These are phyloP conservation scores for Friedmanniomyces endolithicus DNA, from an alignment of 495 filamentous ascomycete species.

Conservation along the genomic window DNA sequence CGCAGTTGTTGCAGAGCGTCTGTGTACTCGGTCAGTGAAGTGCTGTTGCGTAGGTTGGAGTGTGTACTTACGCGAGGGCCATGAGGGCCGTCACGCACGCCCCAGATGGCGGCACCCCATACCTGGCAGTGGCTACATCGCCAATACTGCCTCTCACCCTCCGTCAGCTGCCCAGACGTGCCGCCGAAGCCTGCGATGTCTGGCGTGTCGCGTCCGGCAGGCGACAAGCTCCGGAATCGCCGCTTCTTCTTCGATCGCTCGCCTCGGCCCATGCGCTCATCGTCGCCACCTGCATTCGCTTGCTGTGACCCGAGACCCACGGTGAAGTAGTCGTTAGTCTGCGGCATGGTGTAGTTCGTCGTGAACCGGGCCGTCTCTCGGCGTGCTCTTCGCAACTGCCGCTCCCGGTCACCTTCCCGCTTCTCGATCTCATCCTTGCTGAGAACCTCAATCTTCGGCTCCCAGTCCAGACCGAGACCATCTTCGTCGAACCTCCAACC, in stretches of 20 bases:
- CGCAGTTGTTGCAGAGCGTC: constrained; percentile 93
- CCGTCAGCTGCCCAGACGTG: constrained; percentile 24
- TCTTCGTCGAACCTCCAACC: constrained; percentile 94
- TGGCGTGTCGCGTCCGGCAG: constrained; percentile 11
- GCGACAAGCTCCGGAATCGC: constrained; percentile 64
- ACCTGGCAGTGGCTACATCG: constrained; percentile 81
- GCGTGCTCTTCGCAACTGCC: constrained; percentile 73
- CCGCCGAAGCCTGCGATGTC: constrained; percentile 34
- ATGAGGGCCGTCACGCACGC: constrained; percentile 77
- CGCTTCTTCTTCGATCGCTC: constrained; percentile 89
- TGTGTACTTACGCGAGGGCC: constrained; percentile 60
- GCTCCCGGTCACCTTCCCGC: constrained; percentile 84
- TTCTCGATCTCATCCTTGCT: constrained; percentile 97
- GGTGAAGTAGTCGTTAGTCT: constrained; percentile 31
- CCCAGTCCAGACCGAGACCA: constrained; percentile 81
- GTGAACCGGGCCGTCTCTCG: constrained; percentile 89
- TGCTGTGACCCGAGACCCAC: constrained; percentile 13
- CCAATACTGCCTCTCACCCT: constrained; percentile 68
- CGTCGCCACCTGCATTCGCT: constrained; percentile 31
- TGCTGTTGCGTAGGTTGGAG: constrained; percentile 72
- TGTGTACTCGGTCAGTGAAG: constrained; percentile 44
- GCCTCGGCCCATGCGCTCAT: constrained; percentile 66
- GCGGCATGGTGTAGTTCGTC: constrained; percentile 63
- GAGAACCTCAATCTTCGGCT: constrained; percentile 78
- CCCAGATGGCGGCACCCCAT: constrained; percentile 85